Evolutionary conservation across 495 filamentous ascomycete species (phyloP).

Genomic region (Paragyromitra xinjiangensis): DNA sequence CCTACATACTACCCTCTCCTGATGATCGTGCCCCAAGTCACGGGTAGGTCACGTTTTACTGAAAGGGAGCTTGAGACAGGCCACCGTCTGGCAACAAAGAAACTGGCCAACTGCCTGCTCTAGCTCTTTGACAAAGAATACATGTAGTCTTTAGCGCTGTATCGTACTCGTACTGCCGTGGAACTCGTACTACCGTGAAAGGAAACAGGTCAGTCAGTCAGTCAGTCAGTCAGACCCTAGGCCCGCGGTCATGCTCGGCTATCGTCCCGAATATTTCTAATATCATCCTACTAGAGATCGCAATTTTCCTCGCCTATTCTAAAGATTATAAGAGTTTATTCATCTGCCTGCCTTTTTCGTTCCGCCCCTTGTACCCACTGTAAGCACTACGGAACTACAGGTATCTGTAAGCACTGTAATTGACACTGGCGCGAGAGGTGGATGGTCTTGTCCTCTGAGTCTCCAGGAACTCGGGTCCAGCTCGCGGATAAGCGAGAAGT

Average conservation of each 20-base stretch:
- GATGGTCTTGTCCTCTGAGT: constrained; percentile 6
- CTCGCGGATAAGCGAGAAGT: constrained; percentile 41
- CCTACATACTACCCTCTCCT: constrained; percentile 36
- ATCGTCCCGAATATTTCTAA: constrained; percentile 30
- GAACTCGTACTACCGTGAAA: not conserved
- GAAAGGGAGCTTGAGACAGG: constrained; percentile 9
- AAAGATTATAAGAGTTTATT: constrained; percentile 1
- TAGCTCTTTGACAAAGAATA: not conserved
- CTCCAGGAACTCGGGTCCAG: constrained; percentile 35
- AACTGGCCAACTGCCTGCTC: not conserved
- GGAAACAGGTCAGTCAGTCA: not conserved
- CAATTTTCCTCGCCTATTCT: constrained; percentile 12
- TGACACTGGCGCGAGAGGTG: constrained; percentile 7
- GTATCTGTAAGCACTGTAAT: constrained; percentile 30
- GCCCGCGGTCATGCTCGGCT: constrained; percentile 23
- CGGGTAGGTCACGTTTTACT: not conserved
- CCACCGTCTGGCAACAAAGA: constrained; percentile 29
- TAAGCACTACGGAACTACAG: constrained; percentile 13
- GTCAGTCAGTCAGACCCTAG: no score
- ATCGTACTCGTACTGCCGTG: not conserved
- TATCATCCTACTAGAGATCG: constrained; percentile 1
- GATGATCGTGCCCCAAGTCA: constrained; percentile 29
- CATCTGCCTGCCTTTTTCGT: constrained; percentile 30
- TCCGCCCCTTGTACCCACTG: constrained; percentile 6
- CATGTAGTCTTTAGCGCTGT: not conserved